phyloP scores from a whole-genome alignment of 495 filamentous ascomycete species.

The Trypethelium eluteriae region DNA sequence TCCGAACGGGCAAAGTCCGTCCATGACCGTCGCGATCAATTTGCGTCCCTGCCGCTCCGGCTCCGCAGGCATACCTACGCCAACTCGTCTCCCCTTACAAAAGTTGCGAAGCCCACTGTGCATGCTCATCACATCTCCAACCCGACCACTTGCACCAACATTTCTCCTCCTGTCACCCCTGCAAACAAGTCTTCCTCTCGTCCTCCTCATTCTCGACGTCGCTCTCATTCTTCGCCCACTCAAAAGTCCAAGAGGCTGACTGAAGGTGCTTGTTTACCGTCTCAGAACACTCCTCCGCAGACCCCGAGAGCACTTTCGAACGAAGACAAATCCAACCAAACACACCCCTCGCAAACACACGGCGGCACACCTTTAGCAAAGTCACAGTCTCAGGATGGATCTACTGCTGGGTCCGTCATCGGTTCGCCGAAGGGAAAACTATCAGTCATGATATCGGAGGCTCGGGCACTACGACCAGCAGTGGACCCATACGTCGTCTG shows the following conservation, averaged over 20 bases:
- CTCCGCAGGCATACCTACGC: slow-evolving; percentile 41
- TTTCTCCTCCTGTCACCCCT: slow-evolving; percentile 45
- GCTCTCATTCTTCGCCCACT: slow-evolving; percentile 45
- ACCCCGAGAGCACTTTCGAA: slow-evolving; percentile 79
- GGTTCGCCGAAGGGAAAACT: slow-evolving; percentile 82
- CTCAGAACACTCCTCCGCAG: slow-evolving; percentile 84
- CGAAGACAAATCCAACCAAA: slow-evolving; percentile 36
- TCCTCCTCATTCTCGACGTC: slow-evolving; percentile 40
- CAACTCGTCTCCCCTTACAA: slow-evolving; percentile 52
- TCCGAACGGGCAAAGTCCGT: not conserved
- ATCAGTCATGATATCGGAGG: slow-evolving; percentile 78
- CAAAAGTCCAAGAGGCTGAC: slow-evolving; percentile 80
- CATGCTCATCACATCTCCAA: slow-evolving; percentile 69
- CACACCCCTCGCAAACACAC: slow-evolving; percentile 11
- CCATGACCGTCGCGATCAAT: not conserved
- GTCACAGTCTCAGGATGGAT: slow-evolving; percentile 17
- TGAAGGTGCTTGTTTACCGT: slow-evolving; percentile 54
- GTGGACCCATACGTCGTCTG: slow-evolving; percentile 91
- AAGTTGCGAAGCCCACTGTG: slow-evolving; percentile 58
- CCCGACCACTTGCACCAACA: slow-evolving; percentile 47
- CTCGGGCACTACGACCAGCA: slow-evolving; percentile 69
- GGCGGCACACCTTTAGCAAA: slow-evolving; percentile 18
- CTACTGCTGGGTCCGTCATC: slow-evolving; percentile 42
- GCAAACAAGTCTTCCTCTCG: slow-evolving; percentile 45
- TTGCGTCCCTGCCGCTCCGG: slow-evolving; percentile 22